Evolutionary conservation across 108 stramenopile species (phyloP), one percentile per base, ranked within the genome.

Genomic region (Discostella stelligeroides): DNA sequence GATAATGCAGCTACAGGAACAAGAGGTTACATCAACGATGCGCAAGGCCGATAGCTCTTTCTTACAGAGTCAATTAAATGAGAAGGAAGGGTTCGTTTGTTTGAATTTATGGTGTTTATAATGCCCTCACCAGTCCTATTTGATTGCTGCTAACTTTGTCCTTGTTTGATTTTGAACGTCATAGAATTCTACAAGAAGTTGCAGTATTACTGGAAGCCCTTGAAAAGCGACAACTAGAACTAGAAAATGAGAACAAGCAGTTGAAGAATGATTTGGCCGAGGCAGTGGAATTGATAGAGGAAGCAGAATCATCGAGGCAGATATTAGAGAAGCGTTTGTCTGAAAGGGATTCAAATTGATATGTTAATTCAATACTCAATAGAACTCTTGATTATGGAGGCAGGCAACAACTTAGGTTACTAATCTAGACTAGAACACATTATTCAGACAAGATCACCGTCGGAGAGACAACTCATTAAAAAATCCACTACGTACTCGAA

Each of bases 31-130:
- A 9, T 84, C 85, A n/a, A 79, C 68, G 40, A 54, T 92, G 40
- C 66, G 86, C 29, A 88, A 85, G 60, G 91, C 91, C 12, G 91
- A 92, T 70, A 83, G 85, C 29, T 73, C 83, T 1, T 92, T 89
- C 70, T 68, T 92, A 21, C 84, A 89, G 51, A 20, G 39, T 30
- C 91, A 92, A 62, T 69, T 92, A 23, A 57, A 75, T 24, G 88
- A 89, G 71, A 92, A 92, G 61, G 87, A 92, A 48, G 57, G 56
- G 63, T 72, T 20, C 45, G 71, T 38, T 62, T 42, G 25, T 46
- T 4, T 38, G 4, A 20, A n/a, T 18, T 12, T 62, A 15, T 62
- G 14, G 0, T 46, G 24, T 38, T n/a, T n/a, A 12, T 42, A 13
- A 23, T 12, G 5, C 1, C 28, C 25, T 29, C 14, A 14, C 51